Conservation (phyloP, 2,329 filamentous ascomycete genomes). For the Neonectria coccinea region DNA sequence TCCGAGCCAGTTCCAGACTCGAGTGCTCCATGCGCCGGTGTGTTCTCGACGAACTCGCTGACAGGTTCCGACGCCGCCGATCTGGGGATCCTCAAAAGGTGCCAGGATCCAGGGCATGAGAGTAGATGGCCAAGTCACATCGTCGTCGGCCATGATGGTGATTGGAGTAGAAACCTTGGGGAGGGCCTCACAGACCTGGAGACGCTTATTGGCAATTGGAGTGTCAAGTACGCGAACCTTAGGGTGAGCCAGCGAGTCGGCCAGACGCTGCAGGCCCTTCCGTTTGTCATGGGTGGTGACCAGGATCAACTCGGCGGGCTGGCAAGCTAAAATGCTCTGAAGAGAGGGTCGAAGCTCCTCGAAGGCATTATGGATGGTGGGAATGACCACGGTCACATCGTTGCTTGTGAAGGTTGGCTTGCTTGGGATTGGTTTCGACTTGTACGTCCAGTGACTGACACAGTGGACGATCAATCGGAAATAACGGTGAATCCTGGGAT, state of each 20-base stretch:
- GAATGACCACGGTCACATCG: conserved; percentile 94
- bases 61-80: conserved; percentile 92
- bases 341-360: conserved; percentile 86
- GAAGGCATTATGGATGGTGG: conserved; percentile 89
- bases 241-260: conserved; percentile 67
- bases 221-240: conserved; percentile 81
- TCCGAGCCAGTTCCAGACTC: conserved; percentile 88
- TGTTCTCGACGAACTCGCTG: conserved; percentile 83
- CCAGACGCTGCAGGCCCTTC: conserved; percentile 74
- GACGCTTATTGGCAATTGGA: conserved; percentile 91
- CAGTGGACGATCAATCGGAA: conserved; percentile 86
- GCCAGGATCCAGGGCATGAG: conserved; percentile 92
- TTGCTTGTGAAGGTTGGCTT: conserved; percentile 82
- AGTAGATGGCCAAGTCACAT: conserved; percentile 90
- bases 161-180: conserved; percentile 85
- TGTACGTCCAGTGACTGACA: conserved; percentile 87
- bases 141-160: conserved; percentile 94
- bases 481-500: conserved; percentile 84
- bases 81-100: conserved; percentile 85
- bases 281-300: conserved; percentile 88
- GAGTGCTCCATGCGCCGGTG: conserved; percentile 67
- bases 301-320: conserved; percentile 80
- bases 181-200: conserved; percentile 92
- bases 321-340: conserved; percentile 77
- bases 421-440: conserved; percentile 83